Evolutionary conservation across 805 yeast species (phyloP).

Genomic region (Saccharomycopsis schoenii): DNA sequence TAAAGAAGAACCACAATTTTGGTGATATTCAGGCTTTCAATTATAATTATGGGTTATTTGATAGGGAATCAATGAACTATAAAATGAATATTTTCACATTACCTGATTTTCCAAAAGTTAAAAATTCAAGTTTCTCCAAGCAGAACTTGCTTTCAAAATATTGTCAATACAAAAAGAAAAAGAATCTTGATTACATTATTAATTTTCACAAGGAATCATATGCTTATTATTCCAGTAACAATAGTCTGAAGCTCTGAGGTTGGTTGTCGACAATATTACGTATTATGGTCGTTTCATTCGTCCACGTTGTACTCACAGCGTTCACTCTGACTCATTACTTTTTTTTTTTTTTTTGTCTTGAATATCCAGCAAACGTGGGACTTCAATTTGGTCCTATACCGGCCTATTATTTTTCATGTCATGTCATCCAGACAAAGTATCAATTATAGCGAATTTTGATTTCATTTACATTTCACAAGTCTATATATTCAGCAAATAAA

Average conservation of each 20-base stretch:
- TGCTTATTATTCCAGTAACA: neutral
- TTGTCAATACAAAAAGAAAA: neutral
- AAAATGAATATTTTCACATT: conserved; percentile 9
- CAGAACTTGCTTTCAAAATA: neutral
- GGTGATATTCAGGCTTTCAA: conserved; percentile 11
- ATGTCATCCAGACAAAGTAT: neutral
- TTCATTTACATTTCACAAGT: neutral
- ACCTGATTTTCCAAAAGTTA: conserved; percentile 4
- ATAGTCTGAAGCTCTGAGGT: neutral
- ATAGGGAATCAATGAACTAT: conserved; percentile 8
- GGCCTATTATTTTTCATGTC: neutral
- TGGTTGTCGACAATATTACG: neutral
- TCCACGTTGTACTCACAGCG: neutral
- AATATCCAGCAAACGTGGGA: neutral
- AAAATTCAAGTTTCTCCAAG: neutral
- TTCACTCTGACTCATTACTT: neutral
- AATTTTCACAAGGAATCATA: neutral
- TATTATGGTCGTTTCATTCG: neutral
- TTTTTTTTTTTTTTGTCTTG: neutral
- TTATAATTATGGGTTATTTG: conserved; percentile 10
- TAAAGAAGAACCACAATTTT: conserved; percentile 2
- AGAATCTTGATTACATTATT: neutral
- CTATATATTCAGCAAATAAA: neutral
- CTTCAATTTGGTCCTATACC: neutral
- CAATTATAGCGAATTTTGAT: neutral